A percentile compares a stretch with the other conserved stretches of the same genome.
phyloP scores from a whole-genome alignment of 352 stramenopile species.

The Globisporangium emineosum region DNA sequence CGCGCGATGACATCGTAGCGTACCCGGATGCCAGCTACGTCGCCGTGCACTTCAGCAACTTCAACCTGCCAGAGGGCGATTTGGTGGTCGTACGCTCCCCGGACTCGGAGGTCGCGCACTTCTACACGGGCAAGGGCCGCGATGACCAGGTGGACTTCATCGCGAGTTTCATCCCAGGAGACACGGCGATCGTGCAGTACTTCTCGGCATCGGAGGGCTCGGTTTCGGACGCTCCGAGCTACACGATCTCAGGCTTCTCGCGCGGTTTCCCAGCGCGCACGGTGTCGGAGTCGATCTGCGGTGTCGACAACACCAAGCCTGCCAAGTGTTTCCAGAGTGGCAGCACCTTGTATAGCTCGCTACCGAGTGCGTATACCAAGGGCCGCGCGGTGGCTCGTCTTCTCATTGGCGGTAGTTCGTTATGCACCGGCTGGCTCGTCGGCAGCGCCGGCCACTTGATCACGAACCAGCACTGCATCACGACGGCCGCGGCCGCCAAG shows the following conservation, averaged over 20 bases:
- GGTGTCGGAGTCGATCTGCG: no score
- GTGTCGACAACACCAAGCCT: not conserved
- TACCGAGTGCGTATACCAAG: no score
- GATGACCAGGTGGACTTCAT: not conserved
- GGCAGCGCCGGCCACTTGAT: constrained; percentile 40
- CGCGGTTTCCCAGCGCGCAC: not conserved
- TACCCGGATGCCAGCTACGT: not conserved
- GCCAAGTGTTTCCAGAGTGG: not conserved
- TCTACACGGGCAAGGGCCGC: not conserved
- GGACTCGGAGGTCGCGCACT: not conserved
- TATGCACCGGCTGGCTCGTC: constrained; percentile 43
- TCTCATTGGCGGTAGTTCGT: constrained; percentile 22
- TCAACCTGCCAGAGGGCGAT: not conserved
- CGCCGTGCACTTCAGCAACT: not conserved
- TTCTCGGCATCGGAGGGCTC: no score
- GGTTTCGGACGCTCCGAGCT: not conserved
- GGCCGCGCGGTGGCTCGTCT: constrained; percentile 33
- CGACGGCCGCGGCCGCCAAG: constrained; percentile 14
- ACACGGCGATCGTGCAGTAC: not conserved
- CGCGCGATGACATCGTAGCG: not conserved
- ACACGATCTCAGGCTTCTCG: not conserved
- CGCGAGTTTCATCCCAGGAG: not conserved
- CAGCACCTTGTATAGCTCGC: no score
- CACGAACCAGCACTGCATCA: constrained; percentile 51
- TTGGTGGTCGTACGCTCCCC: not conserved